phyloP scores from a whole-genome alignment of 1,284 basidiomycete genomes.

The Ceratorhiza oryzae-sativae region DNA sequence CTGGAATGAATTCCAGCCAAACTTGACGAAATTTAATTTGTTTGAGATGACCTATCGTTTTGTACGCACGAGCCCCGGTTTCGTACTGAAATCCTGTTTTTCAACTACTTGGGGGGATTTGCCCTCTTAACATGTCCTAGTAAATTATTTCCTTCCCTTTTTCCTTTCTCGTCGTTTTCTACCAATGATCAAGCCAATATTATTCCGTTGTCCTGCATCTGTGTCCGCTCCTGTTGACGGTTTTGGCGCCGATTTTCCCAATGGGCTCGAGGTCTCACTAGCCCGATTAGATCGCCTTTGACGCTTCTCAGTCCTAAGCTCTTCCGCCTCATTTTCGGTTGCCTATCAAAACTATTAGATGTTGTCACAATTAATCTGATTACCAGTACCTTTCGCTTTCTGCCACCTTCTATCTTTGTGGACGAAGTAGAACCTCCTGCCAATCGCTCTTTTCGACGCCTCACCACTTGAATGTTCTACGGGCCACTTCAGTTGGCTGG shows the following conservation, averaged over 20 bases:
- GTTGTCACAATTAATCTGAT: no score
- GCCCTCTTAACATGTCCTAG: no score
- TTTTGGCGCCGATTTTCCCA: not conserved
- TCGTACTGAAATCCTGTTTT: no score
- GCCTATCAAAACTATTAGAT: no score
- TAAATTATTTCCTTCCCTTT: not conserved
- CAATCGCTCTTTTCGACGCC: slow-evolving; percentile 64
- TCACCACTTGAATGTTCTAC: slow-evolving; percentile 81
- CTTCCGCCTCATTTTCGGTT: slow-evolving; percentile 17
- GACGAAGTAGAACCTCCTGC: slow-evolving; percentile 45
- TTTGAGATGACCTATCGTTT: no score
- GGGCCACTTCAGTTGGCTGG: slow-evolving; percentile 65
- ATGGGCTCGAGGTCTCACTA: slow-evolving; percentile 22
- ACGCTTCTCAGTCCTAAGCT: slow-evolving; percentile 29
- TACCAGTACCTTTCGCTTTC: slow-evolving; percentile 36
- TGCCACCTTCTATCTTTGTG: slow-evolving; percentile 37
- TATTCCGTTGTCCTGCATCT: slow-evolving; percentile 18
- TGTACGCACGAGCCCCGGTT: no score
- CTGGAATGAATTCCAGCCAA: no score
- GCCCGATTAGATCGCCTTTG: not conserved
- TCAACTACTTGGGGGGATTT: no score
- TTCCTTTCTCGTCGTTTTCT: slow-evolving; percentile 46
- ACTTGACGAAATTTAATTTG: no score
- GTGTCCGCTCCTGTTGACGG: not conserved
- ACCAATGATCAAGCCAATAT: slow-evolving; percentile 45